Evolutionary conservation across 306 rosid species (phyloP), one percentile per base, ranked within the genome.

Genomic region (Dalbergia oliveri): DNA sequence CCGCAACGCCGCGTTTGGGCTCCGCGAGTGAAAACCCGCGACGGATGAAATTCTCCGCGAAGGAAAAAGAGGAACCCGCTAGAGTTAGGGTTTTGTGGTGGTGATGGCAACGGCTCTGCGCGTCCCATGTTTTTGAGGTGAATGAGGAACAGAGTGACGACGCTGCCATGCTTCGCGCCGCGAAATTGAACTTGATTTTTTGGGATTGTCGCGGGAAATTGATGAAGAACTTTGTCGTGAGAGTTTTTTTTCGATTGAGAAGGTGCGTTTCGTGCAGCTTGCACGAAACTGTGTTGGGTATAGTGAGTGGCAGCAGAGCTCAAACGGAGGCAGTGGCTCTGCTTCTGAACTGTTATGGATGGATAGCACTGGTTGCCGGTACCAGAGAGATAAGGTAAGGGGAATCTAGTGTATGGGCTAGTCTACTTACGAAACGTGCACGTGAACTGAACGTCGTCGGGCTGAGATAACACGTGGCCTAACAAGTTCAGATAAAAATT

Each of bases 101-200:
- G n/a, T 12, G 66, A 31, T n/a, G 57, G 41, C 37, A 51, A n/a
- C 33, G 56, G 7, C 54, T 65, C 43, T 59, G 80, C 11, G 72
- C 6, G 8, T n/a, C 79, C 69, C 73, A 85, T n/a, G 69, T 61
- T 56, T 69, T 75, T 64, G 88, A 76, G 47, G 84, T 78, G 10
- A 65, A 86, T 75, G 87, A 73, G 84, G 93, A 79, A 87, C 73
- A 78, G 87, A 86, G 86, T 14, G 93, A 75, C 0, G 93, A 75
- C 0, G 87, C 53, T 54, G 88, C 88, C 98, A 94, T 91, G 59
- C 23, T 77, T 60, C 10, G 64, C 50, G 41, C 43, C 49, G 49
- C 26, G 37, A 64, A 71, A 18, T 31, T 44, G 66, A 41, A 69
- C 23, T 73, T 82, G 13, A 75, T 0, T 11, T 26, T 35, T 76